Conservation (phyloP, 306 rosid species). For the Lablab purpureus region DNA sequence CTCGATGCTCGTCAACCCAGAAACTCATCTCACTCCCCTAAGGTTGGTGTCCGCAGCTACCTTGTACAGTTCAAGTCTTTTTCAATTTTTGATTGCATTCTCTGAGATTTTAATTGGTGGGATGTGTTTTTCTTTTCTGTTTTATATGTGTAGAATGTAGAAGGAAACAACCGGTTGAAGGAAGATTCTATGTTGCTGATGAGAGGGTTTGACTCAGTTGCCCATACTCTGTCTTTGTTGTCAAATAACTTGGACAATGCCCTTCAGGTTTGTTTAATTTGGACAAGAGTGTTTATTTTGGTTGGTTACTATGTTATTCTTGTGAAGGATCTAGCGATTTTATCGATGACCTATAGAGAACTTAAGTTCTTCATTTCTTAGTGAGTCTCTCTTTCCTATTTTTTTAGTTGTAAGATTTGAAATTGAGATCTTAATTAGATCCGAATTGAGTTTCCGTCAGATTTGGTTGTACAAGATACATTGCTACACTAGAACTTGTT, state of each 20-base stretch:
- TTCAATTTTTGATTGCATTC: neutral
- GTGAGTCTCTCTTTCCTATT: no score
- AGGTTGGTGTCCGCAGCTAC: conserved; percentile 44
- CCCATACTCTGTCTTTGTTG: conserved; percentile 75
- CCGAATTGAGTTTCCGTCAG: neutral
- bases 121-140: neutral
- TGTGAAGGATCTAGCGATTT: no score
- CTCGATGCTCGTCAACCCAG: conserved; percentile 51
- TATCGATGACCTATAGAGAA: neutral
- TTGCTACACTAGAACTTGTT: neutral
- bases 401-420: neutral
- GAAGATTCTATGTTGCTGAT: conserved; percentile 77
- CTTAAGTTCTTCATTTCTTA: no score
- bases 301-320: neutral
- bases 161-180: conserved; percentile 54
- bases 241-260: conserved; percentile 83
- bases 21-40: conserved; percentile 16
- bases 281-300: neutral
- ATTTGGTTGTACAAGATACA: no score
- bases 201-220: conserved; percentile 88
- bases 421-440: neutral
- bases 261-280: conserved; percentile 64
- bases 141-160: conserved; percentile 47
- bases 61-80: neutral
- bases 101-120: neutral